phyloP scores from a whole-genome alignment of 768 basidiomycete genomes.

The Boletus reticulatus region DNA sequence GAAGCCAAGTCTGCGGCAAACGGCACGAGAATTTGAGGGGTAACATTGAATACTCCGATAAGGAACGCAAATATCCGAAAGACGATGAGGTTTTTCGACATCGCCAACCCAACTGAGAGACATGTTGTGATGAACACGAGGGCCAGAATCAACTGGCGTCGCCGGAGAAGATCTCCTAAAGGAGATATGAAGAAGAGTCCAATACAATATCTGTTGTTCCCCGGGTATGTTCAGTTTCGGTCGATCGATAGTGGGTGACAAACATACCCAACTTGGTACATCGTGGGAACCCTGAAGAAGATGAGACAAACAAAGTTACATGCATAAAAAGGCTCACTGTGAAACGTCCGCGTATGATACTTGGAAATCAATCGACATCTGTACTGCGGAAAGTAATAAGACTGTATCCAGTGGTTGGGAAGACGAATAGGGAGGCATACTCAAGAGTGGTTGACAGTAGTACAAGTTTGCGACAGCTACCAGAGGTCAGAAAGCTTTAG shows the following conservation, averaged over 20 bases:
- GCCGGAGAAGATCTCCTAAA: conserved; percentile 42
- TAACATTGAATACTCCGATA: conserved; percentile 38
- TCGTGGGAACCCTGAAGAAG: conserved; percentile 50
- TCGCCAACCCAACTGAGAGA: conserved; percentile 38
- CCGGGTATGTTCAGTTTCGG: background rate
- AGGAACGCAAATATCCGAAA: conserved; percentile 38
- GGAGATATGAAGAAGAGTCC: conserved; percentile 45
- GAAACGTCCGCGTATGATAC: conserved; percentile 33
- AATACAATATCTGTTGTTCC: conserved; percentile 4
- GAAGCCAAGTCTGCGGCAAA: conserved; percentile 46
- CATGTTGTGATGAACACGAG: conserved; percentile 32
- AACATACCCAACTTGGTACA: conserved; percentile 62
- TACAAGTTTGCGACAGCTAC: conserved; percentile 64
- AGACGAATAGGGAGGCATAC: conserved; percentile 34
- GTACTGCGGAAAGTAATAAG: conserved; percentile 8
- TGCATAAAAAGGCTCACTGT: conserved; percentile 12
- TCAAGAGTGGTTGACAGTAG: conserved; percentile 77
- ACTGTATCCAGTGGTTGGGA: too few species aligned
- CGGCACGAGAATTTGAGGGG: conserved; percentile 38
- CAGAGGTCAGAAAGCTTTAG: conserved; percentile 1
- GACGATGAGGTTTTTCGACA: conserved; percentile 31
- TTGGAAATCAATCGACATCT: conserved; percentile 38
- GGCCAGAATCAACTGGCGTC: conserved; percentile 40
- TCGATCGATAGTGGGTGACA: too few species aligned
- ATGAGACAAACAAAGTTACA: conserved; percentile 3